Conservation (phyloP, 1,284 basidiomycete species). For the Chalciporus sp. region DNA sequence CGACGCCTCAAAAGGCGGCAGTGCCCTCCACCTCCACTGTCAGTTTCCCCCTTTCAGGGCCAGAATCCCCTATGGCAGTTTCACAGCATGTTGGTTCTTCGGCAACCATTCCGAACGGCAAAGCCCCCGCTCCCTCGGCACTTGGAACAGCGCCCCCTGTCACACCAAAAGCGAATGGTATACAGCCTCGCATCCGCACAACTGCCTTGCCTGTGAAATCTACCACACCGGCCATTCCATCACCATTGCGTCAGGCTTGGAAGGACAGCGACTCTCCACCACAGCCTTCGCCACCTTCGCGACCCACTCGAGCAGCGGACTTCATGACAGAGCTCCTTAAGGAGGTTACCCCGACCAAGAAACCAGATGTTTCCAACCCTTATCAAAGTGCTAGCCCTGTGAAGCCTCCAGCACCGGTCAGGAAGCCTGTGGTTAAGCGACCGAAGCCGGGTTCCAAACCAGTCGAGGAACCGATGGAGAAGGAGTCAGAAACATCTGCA, state of each 20-base stretch:
- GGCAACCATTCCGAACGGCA: slow-evolving; percentile 27
- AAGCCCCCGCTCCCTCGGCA: slow-evolving; percentile 21
- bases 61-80: slow-evolving; percentile 14
- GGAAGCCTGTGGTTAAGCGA: slow-evolving; percentile 43
- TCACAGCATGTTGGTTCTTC: slow-evolving; percentile 9
- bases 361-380: slow-evolving; percentile 67
- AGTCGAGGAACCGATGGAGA: slow-evolving; percentile 35
- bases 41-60: slow-evolving; percentile 19
- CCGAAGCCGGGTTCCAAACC: slow-evolving; percentile 28
- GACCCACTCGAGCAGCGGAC: slow-evolving; percentile 61
- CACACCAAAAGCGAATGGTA: slow-evolving; percentile 36
- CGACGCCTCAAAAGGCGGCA: slow-evolving; percentile 33
- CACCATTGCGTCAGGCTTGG: slow-evolving; percentile 72
- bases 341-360: slow-evolving; percentile 62
- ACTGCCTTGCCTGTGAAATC: slow-evolving; percentile 46
- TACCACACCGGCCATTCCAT: slow-evolving; percentile 62
- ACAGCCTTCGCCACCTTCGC: slow-evolving; percentile 35
- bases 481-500: slow-evolving; percentile 45
- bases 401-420: slow-evolving; percentile 40
- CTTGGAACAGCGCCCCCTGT: slow-evolving; percentile 18
- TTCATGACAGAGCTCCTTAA: slow-evolving; percentile 69
- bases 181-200: slow-evolving; percentile 44
- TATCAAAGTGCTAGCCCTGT: slow-evolving; percentile 69
- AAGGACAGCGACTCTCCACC: slow-evolving; percentile 45
- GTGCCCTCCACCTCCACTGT: slow-evolving; percentile 29